Percentiles rank a stretch among this genome's conserved stretches.
Conservation (phyloP, 1,284 basidiomycete species). For the Boletus sp. region DNA sequence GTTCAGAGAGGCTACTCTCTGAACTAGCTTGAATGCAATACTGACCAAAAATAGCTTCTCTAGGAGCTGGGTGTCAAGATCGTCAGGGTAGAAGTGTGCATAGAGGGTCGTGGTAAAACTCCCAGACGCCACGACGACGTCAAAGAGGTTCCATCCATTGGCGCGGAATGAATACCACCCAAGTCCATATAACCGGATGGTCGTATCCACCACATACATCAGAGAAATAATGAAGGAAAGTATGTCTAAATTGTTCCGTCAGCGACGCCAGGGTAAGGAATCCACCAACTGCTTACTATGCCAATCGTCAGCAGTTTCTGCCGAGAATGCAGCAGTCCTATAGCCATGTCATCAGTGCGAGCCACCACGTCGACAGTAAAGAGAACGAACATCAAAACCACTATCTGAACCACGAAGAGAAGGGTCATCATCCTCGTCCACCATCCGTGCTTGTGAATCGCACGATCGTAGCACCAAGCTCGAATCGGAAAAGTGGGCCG, state of each 20-base stretch:
- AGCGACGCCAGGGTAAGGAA: neutral
- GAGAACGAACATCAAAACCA: constrained; percentile 73
- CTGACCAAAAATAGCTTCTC: constrained; percentile 95
- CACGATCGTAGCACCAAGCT: constrained; percentile 90
- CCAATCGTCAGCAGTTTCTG: constrained; percentile 53
- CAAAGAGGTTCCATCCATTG: constrained; percentile 94
- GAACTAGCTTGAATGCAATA: constrained; percentile 92
- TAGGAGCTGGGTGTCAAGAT: constrained; percentile 63
- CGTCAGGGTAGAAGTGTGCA: constrained; percentile 55
- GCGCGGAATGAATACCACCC: constrained; percentile 81
- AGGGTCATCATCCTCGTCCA: constrained; percentile 85
- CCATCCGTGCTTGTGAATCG: constrained; percentile 90
- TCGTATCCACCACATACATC: constrained; percentile 77
- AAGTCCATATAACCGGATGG: constrained; percentile 78
- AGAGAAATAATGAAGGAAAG: constrained; percentile 76
- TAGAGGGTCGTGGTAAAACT: constrained; percentile 84
- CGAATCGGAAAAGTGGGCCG: constrained; percentile 56
- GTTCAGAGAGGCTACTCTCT: constrained; percentile 85
- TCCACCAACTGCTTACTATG: constrained; percentile 52
- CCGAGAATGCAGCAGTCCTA: constrained; percentile 79
- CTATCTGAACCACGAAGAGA: constrained; percentile 81
- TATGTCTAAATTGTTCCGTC: constrained; percentile 43
- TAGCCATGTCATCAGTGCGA: neutral
- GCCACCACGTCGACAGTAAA: neutral
- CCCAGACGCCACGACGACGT: constrained; percentile 78